Base-by-base conservation (phyloP, 2,329 filamentous ascomycete species). In the Colletotrichum incanum region DNA sequence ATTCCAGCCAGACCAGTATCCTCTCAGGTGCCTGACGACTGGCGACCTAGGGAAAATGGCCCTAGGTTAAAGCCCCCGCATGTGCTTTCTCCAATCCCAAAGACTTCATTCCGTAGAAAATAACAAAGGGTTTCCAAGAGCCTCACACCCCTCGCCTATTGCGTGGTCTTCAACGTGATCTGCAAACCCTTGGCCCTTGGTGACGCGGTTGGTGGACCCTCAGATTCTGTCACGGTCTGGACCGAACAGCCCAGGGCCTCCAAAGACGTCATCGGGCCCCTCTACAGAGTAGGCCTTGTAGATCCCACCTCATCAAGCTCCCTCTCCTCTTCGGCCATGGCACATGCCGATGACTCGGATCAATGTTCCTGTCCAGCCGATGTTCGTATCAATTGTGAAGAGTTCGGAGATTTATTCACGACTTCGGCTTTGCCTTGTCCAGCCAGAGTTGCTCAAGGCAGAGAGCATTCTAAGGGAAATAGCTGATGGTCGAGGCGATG, bases 131-230 rank as follows among this genome's bases (percentile, higher is more conserved):
- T 23, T 50, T 20, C 41, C 16, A 5, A 14, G 5, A 20, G 50
- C 20, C 41, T 28, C 0, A 2, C 0, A 37, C 14, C 9, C n/a
- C n/a, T 20, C 43, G 8, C 37, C 5, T n/a, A 63, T 43, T 28
- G 23, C 47, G n/a, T 28, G 23, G 23, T 54, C 49, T 31, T 28
- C 37, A 18, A 45, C 18, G 7, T n/a, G 61, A 55, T 64, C 61
- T 26, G 47, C 62, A 47, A 59, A 72, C 52, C 65, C 45, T 55
- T 49, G 66, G 28, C 31, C 18, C 26, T 39, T n/a, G 54, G 52
- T 72, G 70, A 64, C 70, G 65, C 70, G 59, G n/a, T 58, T 20
- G 39, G 59, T 49, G 66, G 55, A 39, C 45, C 34, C 50, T 31
- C 28, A 45, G 41, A 41, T 41, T 41, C 65, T 26, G 47, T 31